Percentiles rank a stretch among this genome's conserved stretches.
These are phyloP conservation scores for Friedmanniomyces simplex DNA, from an alignment of 495 filamentous ascomycete species.

Conservation along the genomic window DNA sequence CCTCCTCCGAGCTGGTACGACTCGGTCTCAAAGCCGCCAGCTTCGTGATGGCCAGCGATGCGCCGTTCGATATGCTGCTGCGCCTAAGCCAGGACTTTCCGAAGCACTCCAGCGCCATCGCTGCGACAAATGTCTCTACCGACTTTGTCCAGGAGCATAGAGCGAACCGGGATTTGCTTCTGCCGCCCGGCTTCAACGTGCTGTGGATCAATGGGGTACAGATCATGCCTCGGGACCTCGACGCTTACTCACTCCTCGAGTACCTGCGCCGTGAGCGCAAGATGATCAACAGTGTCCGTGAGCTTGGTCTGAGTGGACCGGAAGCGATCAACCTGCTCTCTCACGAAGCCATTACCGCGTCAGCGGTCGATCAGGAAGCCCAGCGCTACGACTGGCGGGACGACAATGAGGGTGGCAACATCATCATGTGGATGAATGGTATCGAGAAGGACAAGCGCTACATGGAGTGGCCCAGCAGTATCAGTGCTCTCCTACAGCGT, in stretches of 20 bases:
- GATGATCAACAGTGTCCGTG: conserved; percentile 60
- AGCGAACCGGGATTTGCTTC: conserved; percentile 53
- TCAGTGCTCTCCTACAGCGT: conserved; percentile 60
- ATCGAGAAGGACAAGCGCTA: conserved; percentile 90
- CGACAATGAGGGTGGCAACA: conserved; percentile 65
- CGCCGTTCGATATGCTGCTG: conserved; percentile 69
- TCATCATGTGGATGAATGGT: conserved; percentile 93
- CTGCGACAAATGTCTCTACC: conserved; percentile 55
- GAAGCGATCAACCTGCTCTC: conserved; percentile 72
- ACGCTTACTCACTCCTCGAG: conserved; percentile 76
- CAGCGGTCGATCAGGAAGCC: conserved; percentile 52
- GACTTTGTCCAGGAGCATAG: conserved; percentile 61
- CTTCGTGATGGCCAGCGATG: conserved; percentile 73
- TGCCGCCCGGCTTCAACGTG: conserved; percentile 64
- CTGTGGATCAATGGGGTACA: conserved; percentile 91
- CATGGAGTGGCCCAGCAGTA: conserved; percentile 50
- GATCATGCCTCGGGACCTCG: conserved; percentile 67
- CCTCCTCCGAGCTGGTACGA: conserved; percentile 63
- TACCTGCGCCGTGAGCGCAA: conserved; percentile 68
- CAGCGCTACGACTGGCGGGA: conserved; percentile 86
- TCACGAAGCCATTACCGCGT: conserved; percentile 54
- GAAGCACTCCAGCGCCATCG: conserved; percentile 70
- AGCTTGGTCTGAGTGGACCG: conserved; percentile 62
- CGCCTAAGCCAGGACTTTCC: conserved; percentile 90
- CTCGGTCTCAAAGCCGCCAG: conserved; percentile 76